Conservation (phyloP, 768 basidiomycete genomes). For the Tricholoma matsutake region DNA sequence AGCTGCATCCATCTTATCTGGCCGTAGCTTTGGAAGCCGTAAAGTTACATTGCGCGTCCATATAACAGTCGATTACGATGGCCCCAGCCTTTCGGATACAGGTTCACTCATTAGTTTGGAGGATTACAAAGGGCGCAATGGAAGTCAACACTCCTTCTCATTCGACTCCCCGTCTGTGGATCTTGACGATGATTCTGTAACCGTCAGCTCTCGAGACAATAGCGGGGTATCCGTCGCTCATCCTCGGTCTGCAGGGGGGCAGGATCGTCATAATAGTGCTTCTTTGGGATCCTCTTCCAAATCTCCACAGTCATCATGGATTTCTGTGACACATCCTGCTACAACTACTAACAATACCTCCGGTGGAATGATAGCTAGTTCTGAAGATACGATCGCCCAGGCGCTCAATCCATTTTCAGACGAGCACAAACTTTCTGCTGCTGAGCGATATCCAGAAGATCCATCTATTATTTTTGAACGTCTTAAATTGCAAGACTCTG, state of each 20-base stretch:
- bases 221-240: conserved; percentile 28
- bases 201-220: conserved; percentile 69
- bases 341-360: neutral
- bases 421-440: conserved; percentile 21
- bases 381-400: conserved; percentile 1
- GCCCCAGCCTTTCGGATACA: conserved; percentile 87
- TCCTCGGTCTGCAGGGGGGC: conserved; percentile 1
- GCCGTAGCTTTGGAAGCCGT: conserved; percentile 59
- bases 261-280: conserved; percentile 1
- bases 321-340: conserved; percentile 7
- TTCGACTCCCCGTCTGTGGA: conserved; percentile 42
- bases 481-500: conserved; percentile 43
- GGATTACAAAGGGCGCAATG: conserved; percentile 60
- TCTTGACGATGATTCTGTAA: conserved; percentile 70
- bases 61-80: conserved; percentile 86
- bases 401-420: conserved; percentile 26
- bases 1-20: conserved; percentile 70
- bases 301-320: conserved; percentile 10
- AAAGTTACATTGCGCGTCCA: conserved; percentile 78
- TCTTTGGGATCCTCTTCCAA: conserved; percentile 7
- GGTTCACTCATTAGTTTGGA: conserved; percentile 78
- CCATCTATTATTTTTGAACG: conserved; percentile 53
- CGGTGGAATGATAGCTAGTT: neutral
- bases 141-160: conserved; percentile 54
- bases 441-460: conserved; percentile 36